Evolutionary conservation across 106 monocot species (phyloP), one percentile per base, ranked within the genome.

Genomic region (Dendrobium officinale): DNA sequence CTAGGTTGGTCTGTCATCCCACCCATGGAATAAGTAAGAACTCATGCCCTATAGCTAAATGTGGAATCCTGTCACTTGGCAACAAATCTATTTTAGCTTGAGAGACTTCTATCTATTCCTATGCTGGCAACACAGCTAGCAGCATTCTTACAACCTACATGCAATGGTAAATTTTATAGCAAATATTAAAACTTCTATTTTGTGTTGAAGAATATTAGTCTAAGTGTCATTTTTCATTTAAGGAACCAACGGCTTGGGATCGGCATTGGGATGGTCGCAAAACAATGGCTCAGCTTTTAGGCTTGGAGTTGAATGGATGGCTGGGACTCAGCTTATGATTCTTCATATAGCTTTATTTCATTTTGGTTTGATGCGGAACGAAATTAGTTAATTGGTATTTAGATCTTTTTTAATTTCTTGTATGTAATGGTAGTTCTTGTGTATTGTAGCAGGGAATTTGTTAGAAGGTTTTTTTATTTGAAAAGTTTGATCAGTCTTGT

Each of bases 71-170:
- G 10, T 78, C 29, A 72, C 56, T 91, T 5, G 88, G 88, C n/a
- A 85, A 84, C 78, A 81, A 83, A 29, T 68, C 82, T 10, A 49
- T 55, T 26, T 80, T 80, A 2, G 77, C 19, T 10, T 91, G 91
- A 16, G 86, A 83, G 18, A 24, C 26, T 66, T 61, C 73, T 4
- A 64, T 78, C 15, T 91, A 88, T 61, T 33, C 82, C 33, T 91
- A 91, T 31, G 55, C 77, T 22, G 91, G 91, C 77, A 88, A 91
- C 84, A 91, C 80, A 24, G 88, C 88, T 16, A 73, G 55, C 67
- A 72, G 79, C 48, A 59, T 44, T 7, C 78, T 84, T 49, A 75
- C 86, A 51, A 10, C 72, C 83, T 13, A 9, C 68, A n/a, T 83
- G 83, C 83, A 72, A 43, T 41, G 37, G 83, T 83, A 72, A 78